Base-by-base conservation (phyloP, 2,329 filamentous ascomycete genomes). In the Penicillium sp. region DNA sequence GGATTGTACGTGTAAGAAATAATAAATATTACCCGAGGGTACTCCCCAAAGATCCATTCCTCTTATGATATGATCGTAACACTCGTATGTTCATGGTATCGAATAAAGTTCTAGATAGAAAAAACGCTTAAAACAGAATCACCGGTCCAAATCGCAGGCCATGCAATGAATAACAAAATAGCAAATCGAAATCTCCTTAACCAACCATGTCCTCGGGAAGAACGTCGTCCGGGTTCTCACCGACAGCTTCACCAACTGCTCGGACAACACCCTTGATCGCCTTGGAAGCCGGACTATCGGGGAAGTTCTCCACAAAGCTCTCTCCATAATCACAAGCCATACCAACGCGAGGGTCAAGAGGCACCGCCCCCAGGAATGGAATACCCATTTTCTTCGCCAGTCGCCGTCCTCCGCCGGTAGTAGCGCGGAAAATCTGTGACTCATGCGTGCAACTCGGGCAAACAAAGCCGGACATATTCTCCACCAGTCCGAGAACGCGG, bases 391-490 rank as follows among this genome's bases (percentile, higher is more conserved):
- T 93, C 69, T 88, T 80, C 2, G 94, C 93, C 59, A 99, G 73
- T 34, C 83, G 85, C 49, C 81, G 80, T 2, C 90, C 94, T 17
- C 95, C 94, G 7, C 94, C 94, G 0, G 94, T 99, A 8, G 90
- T 95, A 9, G 94, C 86, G 62, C 85, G 83, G 78, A 99, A 99
- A 43, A 99, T 96, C 70, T 96, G 85, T 64, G 79, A 83, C 64
- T 84, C 79, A 49, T 91, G 86, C 48, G 85, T 89, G 74, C 94
- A 99, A 50, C 90, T 93, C 8, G 92, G 92, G 68, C 94, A 99
- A 46, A 99, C 92, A 64, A 97, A 99, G 3, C 91, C 91, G 52
- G 87, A 90, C 94, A 99, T 99, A 68, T 99, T 99, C 78, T 99
- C 94, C 13, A 96, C 94, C 33, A 99, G 79, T 0, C 94, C 94